Base-by-base conservation (phyloP, 805 yeast species). In the Kazachstania psychrophila region DNA sequence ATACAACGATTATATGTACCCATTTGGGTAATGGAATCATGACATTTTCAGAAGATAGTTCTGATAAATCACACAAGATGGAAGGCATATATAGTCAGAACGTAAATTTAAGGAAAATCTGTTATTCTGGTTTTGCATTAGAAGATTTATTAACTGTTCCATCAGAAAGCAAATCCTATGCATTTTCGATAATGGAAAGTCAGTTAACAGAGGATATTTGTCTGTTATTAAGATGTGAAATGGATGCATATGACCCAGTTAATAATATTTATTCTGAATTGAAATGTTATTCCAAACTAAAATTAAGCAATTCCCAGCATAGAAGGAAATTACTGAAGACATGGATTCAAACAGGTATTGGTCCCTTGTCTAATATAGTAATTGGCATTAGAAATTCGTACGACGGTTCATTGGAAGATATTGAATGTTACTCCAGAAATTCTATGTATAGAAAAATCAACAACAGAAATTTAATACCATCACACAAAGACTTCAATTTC, bases 151-250 rank as follows among this genome's bases (percentile, higher is more conserved):
- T 58, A 2, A 45, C 51, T 9, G 34, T 23, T 10, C 31, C 29
- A 15, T 32, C 31, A 1, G 26, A 28, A 16, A 11, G 39, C 7
- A 28, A 25, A 19, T 34, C 36, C 13, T 43, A 47, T 11, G 34
- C 45, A 23, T 47, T 54, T 33, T 50, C 58, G 1, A 42, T 56
- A 5, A 49, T 54, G 1, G 54, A 54, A 25, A 52, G 49, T 13
- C 36, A 40, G 17, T 20, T 55, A 8, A 36, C 39, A 20, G 41
- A 45, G 4, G 34, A 46, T 7, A 40, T 50, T 9, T 39, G 36
- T 12, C n/a, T 56, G 10, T 33, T 58, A n/a, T 31, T 58, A 12
- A 49, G 60, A 13, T 55, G 59, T 31, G 63, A 58, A 38, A 49
- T 58, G 52, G 63, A 58, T 38, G 47, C 56, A 7, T 48, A 46